Base-by-base conservation (phyloP, 164 flowering plant species). In the Echeveria elegans region DNA sequence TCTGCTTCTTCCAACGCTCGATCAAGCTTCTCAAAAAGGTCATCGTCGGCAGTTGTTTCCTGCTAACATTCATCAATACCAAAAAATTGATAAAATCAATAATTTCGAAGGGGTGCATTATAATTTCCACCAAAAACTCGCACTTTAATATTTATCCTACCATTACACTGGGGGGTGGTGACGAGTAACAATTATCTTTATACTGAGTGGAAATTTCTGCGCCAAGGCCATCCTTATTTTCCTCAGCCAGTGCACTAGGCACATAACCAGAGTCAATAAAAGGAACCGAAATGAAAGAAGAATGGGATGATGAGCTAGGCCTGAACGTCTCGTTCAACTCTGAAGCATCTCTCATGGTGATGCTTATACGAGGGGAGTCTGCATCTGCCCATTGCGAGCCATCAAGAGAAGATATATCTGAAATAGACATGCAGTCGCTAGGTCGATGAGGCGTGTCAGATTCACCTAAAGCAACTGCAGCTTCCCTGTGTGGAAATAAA, bases 401-500 rank as follows among this genome's bases (percentile, higher is more conserved):
- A 23, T 52, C 28, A 16, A 19, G 15, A 63, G 40, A 32, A 6
- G 40, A 63, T 19, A 37, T 11, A 34, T 63, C 66, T n/a, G 66
- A n/a, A 21, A 40, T 28, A 19, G 41, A 32, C 29, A 4, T 21
- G 41, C 47, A 32, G 66, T 34, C 24, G 24, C 65, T 62, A 24
- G 38, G 19, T 37, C 18, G 41, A 63, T 11, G 66, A 32, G 47
- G 29, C 28, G 24, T 63, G 23, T 24, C 66, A 21, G 29, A 31
- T n/a, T 34, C 29, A 37, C 11, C 29, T 2, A 21, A 24, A 32
- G 26, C 47, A n/a, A 26, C 45, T 8, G 18, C 30, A 37, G 66
- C 66, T 63, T 63, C 66, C 66, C 66, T 63, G 66, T 63, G 58
- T 21, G n/a, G 9, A 31, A 32, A 62, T n/a, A 36, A 63, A 36